Conservation (phyloP, 768 basidiomycete species). For the Lactarius quietus region DNA sequence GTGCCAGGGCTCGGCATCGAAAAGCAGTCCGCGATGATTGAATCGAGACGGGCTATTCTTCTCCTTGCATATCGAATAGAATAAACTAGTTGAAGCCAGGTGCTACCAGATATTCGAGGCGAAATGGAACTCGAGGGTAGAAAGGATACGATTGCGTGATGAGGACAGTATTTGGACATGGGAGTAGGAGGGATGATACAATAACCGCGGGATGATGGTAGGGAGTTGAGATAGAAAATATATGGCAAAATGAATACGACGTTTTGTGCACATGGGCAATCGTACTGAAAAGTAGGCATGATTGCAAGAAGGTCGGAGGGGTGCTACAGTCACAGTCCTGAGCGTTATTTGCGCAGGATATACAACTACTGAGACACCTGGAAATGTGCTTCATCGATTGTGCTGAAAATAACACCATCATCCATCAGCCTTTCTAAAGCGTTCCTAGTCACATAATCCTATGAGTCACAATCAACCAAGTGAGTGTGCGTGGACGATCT, state of each 20-base stretch:
- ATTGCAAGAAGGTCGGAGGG: neutral
- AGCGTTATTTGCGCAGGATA: neutral
- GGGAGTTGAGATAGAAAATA: neutral
- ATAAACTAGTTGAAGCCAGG: slow-evolving; percentile 17
- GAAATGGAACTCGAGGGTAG: slow-evolving; percentile 19
- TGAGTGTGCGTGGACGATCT: slow-evolving; percentile 5
- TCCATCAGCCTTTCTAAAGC: slow-evolving; percentile 77
- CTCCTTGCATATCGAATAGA: slow-evolving; percentile 24
- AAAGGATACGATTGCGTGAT: slow-evolving; percentile 11
- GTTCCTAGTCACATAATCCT: slow-evolving; percentile 40
- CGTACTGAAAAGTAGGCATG: neutral
- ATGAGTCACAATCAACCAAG: slow-evolving; percentile 7
- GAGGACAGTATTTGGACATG: slow-evolving; percentile 20
- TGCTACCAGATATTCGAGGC: slow-evolving; percentile 19
- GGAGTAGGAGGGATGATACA: slow-evolving; percentile 14
- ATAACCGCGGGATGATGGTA: neutral
- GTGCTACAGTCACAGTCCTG: neutral
- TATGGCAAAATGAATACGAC: neutral
- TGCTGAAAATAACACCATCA: slow-evolving; percentile 75
- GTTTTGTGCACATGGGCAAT: neutral
- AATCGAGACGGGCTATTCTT: slow-evolving; percentile 18
- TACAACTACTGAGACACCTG: slow-evolving; percentile 40
- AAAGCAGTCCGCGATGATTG: slow-evolving; percentile 16
- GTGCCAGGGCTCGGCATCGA: neutral
- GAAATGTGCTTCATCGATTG: slow-evolving; percentile 80